Evolutionary conservation across 257 asterid species (phyloP).

Genomic region (Lantana camara): DNA sequence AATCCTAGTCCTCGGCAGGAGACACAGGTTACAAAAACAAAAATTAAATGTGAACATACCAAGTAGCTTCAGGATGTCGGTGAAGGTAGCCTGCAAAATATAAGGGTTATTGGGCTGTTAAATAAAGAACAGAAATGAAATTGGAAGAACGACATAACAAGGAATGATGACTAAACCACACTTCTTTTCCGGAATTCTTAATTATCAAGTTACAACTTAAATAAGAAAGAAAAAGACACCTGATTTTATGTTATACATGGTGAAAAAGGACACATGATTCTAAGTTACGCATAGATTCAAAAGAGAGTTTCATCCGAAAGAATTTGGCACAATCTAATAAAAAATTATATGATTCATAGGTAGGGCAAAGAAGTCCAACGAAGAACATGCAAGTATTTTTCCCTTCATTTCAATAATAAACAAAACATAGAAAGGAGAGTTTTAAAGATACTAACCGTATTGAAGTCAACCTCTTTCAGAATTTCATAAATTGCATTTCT

Average conservation of each 20-base stretch:
- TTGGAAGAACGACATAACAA: too few species aligned
- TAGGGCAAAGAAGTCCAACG: too few species aligned
- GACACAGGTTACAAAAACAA: too few species aligned
- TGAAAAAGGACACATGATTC: too few species aligned
- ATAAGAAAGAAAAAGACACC: too few species aligned
- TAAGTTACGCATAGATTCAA: too few species aligned
- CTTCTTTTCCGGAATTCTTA: too few species aligned
- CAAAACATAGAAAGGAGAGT: constrained; percentile 14
- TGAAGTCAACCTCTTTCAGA: constrained; percentile 69
- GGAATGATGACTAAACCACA: too few species aligned
- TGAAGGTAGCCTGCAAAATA: constrained; percentile 85
- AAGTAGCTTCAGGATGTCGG: constrained; percentile 88
- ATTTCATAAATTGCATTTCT: constrained; percentile 43
- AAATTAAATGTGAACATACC: constrained; percentile 47
- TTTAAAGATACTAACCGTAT: constrained; percentile 48
- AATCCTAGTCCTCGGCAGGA: too few species aligned
- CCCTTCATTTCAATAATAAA: not conserved
- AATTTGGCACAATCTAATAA: not conserved
- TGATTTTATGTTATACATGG: too few species aligned
- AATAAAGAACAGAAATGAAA: constrained; percentile 13
- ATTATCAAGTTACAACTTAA: too few species aligned
- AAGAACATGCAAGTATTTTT: constrained; percentile 9
- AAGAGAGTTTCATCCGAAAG: too few species aligned
- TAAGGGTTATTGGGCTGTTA: not conserved
- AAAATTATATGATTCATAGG: not conserved